Evolutionary conservation across 169 alveolate species (phyloP), one percentile per base, ranked within the genome.

Genomic region (Fabrea salina): DNA sequence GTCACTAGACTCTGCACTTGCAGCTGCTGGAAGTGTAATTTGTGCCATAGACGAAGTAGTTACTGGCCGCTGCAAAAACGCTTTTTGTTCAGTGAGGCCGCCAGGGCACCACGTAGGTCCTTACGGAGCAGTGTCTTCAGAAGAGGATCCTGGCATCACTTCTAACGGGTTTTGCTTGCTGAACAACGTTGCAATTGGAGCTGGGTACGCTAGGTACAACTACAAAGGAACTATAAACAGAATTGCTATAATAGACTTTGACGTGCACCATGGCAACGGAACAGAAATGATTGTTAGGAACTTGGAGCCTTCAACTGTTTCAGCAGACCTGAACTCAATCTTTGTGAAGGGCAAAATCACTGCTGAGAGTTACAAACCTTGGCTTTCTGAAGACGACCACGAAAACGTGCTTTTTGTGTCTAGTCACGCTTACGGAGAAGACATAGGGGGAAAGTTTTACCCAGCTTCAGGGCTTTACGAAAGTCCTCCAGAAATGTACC

Each of bases 191-290:
- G 99, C 99, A 30, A 96, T 98, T 35, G 99, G 99, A 0, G 99
- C 99, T 0, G 97, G 99, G 5, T 98, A 97, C 71, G 97, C 99
- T 44, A 96, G 93, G 75, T 90, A 95, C 75, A 80, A 74, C 74
- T 95, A 96, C 78, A 77, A 92, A 54, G 72, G 85, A 37, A 91
- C 95, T 37, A 94, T 97, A 8, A 90, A 96, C 57, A 94, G 96
- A 79, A 95, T 98, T 2, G 99, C 99, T 1, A 97, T 98, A 53
- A 91, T 98, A 47, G 99, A 98, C 83, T 97, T 98, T 89, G 99
- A 98, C 68, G 97, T 97, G 7, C 99, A 98, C 85, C 99, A 98
- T 87, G 99, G 99, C 16, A 98, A 98, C 86, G 99, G 99, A n/a
- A 98, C 99, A 3, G 99, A 98, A 72, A 99, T 96, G 70, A 95